phyloP scores from a whole-genome alignment of 306 rosid species.

The Cicer chorassanicum region DNA sequence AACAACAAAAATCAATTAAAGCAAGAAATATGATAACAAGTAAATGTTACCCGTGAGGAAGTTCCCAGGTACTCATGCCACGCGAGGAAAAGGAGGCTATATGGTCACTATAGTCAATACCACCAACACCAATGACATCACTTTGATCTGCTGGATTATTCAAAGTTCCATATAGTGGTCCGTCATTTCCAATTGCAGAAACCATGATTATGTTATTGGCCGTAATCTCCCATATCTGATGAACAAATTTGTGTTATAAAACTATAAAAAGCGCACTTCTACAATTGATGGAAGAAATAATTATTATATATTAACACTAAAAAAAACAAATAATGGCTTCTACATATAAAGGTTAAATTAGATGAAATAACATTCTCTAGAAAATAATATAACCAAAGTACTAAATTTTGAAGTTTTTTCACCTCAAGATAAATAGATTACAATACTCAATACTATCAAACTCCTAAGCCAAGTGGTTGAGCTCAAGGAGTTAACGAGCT shows the following conservation, averaged over 20 bases:
- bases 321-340: constrained; percentile 12
- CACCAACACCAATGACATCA: constrained; percentile 97
- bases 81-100: constrained; percentile 98
- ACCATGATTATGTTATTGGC: constrained; percentile 97
- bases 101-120: constrained; percentile 96
- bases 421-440: constrained; percentile 5
- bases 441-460: constrained; percentile 12
- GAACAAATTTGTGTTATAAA: constrained; percentile 47
- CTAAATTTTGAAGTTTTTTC: constrained; percentile 17
- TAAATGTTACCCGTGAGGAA: constrained; percentile 84
- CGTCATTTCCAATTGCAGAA: constrained; percentile 98
- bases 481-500: no score
- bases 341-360: neutral
- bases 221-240: constrained; percentile 95
- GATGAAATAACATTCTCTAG: constrained; percentile 32
- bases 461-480: neutral
- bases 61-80: constrained; percentile 99
- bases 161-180: constrained; percentile 96
- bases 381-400: constrained; percentile 33
- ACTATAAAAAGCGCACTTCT: constrained; percentile 37
- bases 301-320: neutral
- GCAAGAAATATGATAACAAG: constrained; percentile 20
- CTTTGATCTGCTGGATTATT: constrained; percentile 99
- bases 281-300: constrained; percentile 9
- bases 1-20: neutral